phyloP scores from a whole-genome alignment of 805 yeast genomes.

The Wickerhamiella slavikovae region DNA sequence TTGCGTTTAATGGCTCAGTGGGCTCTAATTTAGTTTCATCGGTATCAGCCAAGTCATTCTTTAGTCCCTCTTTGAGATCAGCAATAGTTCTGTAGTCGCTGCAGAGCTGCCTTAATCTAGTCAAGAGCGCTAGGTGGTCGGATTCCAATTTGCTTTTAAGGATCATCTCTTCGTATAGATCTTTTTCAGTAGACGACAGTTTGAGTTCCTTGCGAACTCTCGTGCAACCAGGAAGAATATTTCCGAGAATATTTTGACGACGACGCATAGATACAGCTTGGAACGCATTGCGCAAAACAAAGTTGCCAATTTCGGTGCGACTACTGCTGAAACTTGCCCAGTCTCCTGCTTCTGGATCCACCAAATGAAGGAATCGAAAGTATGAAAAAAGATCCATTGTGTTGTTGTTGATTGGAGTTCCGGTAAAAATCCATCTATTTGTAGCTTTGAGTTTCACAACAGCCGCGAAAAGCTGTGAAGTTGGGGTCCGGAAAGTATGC shows the following conservation, averaged over 20 bases:
- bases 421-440: constrained; percentile 40
- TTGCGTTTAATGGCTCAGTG: too few species aligned
- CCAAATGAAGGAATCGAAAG: constrained; percentile 24
- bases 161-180: not conserved
- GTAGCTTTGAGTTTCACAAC: constrained; percentile 22
- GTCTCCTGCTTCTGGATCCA: too few species aligned
- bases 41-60: too few species aligned
- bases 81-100: too few species aligned
- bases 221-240: constrained; percentile 6
- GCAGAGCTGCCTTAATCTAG: too few species aligned
- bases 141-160: not conserved
- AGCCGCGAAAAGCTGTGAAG: constrained; percentile 27
- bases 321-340: too few species aligned
- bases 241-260: constrained; percentile 21
- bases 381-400: constrained; percentile 33
- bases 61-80: too few species aligned
- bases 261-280: constrained; percentile 25
- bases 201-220: not conserved
- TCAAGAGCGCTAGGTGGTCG: too few species aligned
- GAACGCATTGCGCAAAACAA: constrained; percentile 14
- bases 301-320: too few species aligned
- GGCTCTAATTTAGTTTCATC: too few species aligned
- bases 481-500: constrained; percentile 34
- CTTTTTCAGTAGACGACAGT: not conserved
- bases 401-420: constrained; percentile 43